These are phyloP conservation scores for Penicillium sp. DNA, from an alignment of 2,329 filamentous ascomycete genomes.

Conservation along the genomic window DNA sequence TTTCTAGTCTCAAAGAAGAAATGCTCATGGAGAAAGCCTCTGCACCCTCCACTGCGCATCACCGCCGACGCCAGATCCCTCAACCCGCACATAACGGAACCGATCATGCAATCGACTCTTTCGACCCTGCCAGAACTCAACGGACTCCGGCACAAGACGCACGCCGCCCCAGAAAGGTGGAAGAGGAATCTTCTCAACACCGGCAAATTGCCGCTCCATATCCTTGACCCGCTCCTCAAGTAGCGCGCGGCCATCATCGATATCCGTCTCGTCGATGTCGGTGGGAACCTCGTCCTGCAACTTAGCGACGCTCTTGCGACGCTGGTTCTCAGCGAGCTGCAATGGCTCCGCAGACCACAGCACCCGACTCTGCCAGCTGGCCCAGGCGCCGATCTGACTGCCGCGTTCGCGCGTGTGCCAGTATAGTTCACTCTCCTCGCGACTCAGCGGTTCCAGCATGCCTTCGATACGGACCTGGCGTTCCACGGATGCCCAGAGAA, in stretches of 20 bases:
- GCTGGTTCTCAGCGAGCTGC: constrained; percentile 22
- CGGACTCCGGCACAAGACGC: constrained; percentile 75
- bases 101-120: constrained; percentile 89
- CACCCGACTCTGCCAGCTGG: constrained; percentile 81
- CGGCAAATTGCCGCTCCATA: constrained; percentile 71
- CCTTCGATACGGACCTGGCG: constrained; percentile 91
- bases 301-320: constrained; percentile 26
- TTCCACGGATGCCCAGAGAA: constrained; percentile 86
- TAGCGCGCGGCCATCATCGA: constrained; percentile 67
- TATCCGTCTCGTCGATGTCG: constrained; percentile 36
- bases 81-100: constrained; percentile 73
- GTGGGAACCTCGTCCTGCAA: constrained; percentile 24
- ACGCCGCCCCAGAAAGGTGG: constrained; percentile 94
- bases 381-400: constrained; percentile 86
- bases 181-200: constrained; percentile 75
- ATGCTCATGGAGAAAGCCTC: constrained; percentile 38
- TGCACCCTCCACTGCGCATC: constrained; percentile 39
- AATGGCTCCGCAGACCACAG: constrained; percentile 48
- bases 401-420: constrained; percentile 70
- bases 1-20: neutral
- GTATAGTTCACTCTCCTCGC: constrained; percentile 69
- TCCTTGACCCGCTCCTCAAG: constrained; percentile 77
- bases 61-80: constrained; percentile 56
- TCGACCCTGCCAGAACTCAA: constrained; percentile 97
- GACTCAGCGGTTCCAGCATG: constrained; percentile 61